Evolutionary conservation across 208 protist species (phyloP).

Genomic region (Crithidia brevicula): DNA sequence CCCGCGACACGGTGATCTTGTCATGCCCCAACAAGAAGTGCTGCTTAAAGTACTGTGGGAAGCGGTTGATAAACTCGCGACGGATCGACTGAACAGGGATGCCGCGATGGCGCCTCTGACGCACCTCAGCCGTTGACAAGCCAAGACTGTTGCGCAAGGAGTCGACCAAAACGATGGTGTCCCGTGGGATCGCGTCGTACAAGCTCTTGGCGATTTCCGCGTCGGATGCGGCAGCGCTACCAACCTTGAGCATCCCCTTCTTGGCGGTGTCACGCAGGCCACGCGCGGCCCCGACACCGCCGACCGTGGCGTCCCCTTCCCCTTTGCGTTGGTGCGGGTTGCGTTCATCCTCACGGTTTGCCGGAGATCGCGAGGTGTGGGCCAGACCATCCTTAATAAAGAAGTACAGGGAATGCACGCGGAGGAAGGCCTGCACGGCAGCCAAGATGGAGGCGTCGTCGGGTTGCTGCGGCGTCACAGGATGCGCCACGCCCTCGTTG

Average conservation of each 20-base stretch:
- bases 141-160: too few species aligned
- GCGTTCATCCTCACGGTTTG: too few species aligned
- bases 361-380: conserved; percentile 47
- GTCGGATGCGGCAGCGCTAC: too few species aligned
- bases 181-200: too few species aligned
- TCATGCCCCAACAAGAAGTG: conserved; percentile 36
- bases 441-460: background rate
- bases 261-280: too few species aligned
- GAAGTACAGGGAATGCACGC: conserved; percentile 76
- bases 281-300: too few species aligned
- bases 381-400: conserved; percentile 33
- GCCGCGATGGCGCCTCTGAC: background rate
- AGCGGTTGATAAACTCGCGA: conserved; percentile 35
- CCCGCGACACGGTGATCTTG: conserved; percentile 45
- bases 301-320: too few species aligned
- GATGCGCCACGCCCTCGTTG: background rate
- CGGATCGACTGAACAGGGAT: conserved; percentile 20
- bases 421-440: conserved; percentile 46
- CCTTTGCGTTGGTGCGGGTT: too few species aligned
- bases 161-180: too few species aligned
- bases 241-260: too few species aligned
- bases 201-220: too few species aligned
- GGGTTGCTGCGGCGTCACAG: background rate
- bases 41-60: conserved; percentile 13
- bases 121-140: too few species aligned